These are phyloP conservation scores for Umbelopsis vinacea DNA, from an alignment of 192 early-diverging fungal species.

Conservation along the genomic window DNA sequence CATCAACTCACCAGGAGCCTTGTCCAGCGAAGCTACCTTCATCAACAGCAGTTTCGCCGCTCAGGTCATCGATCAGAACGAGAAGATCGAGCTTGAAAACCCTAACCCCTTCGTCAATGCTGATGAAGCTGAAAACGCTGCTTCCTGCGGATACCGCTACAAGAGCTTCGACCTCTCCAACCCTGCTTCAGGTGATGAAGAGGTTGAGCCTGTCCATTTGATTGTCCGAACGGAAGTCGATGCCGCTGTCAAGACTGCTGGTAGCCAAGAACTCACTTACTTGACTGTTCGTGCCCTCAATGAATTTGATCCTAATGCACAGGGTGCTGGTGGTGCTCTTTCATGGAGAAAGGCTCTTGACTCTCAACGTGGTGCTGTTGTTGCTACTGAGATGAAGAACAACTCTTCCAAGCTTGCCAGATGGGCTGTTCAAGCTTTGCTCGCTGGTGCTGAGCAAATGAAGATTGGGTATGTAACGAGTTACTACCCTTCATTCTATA, in stretches of 20 bases:
- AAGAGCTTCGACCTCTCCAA: slow-evolving; percentile 79
- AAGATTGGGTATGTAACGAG: slow-evolving; percentile 71
- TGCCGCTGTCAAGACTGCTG: slow-evolving; percentile 67
- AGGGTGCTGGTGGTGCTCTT: slow-evolving; percentile 83
- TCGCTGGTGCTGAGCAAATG: slow-evolving; percentile 89
- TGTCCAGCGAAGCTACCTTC: slow-evolving; percentile 87
- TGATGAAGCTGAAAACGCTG: slow-evolving; percentile 55
- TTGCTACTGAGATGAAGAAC: slow-evolving; percentile 97
- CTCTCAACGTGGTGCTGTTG: slow-evolving; percentile 92
- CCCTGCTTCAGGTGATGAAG: slow-evolving; percentile 54
- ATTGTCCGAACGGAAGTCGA: slow-evolving; percentile 91
- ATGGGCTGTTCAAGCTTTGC: slow-evolving; percentile 93
- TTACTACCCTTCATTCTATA: slow-evolving; percentile 14
- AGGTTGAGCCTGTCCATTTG: slow-evolving; percentile 62
- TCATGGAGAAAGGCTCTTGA: slow-evolving; percentile 97
- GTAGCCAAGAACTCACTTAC: slow-evolving; percentile 49
- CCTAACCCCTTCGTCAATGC: slow-evolving; percentile 75
- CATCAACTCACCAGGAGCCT: slow-evolving; percentile 84
- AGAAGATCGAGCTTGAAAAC: slow-evolving; percentile 60
- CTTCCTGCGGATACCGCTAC: slow-evolving; percentile 84
- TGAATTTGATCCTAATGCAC: slow-evolving; percentile 89
- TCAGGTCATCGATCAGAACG: slow-evolving; percentile 69
- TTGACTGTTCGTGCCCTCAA: slow-evolving; percentile 85
- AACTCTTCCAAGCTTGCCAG: slow-evolving; percentile 93
- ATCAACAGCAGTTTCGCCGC: slow-evolving; percentile 85